These are phyloP conservation scores for Blastocystis sp. DNA, from an alignment of 352 stramenopile genomes.

Conservation along the genomic window DNA sequence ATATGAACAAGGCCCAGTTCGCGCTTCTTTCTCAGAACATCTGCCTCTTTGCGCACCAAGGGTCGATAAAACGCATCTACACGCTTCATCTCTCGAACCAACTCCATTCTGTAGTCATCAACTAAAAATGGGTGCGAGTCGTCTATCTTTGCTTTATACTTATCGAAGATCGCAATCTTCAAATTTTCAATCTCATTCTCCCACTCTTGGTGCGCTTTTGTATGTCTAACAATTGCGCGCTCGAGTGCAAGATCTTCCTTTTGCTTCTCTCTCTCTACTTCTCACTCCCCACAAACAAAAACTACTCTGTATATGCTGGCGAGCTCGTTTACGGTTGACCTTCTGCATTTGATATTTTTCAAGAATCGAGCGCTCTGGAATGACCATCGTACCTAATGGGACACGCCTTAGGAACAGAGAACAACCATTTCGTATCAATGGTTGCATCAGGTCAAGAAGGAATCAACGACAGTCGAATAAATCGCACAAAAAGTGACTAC, in stretches of 20 bases:
- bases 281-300: neutral
- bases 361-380: neutral
- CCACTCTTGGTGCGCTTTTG: conserved; percentile 26
- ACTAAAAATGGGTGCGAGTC: conserved; percentile 36
- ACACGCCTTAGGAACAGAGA: neutral
- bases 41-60: neutral
- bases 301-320: neutral
- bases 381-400: neutral
- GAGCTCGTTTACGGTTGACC: neutral
- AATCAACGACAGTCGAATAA: neutral
- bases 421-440: neutral
- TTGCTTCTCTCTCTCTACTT: conserved; percentile 5
- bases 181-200: conserved; percentile 4
- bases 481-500: too few species aligned
- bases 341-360: conserved; percentile 14
- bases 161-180: conserved; percentile 1
- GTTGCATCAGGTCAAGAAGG: neutral
- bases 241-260: neutral
- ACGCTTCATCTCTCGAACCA: neutral
- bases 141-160: conserved; percentile 3
- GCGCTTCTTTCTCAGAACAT: neutral
- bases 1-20: conserved; percentile 13
- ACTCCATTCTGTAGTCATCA: conserved; percentile 48
- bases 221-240: neutral
- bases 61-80: conserved; percentile 2